These are phyloP conservation scores for Hyaloscypha finlandica DNA, from an alignment of 495 filamentous ascomycete species.

Conservation along the genomic window DNA sequence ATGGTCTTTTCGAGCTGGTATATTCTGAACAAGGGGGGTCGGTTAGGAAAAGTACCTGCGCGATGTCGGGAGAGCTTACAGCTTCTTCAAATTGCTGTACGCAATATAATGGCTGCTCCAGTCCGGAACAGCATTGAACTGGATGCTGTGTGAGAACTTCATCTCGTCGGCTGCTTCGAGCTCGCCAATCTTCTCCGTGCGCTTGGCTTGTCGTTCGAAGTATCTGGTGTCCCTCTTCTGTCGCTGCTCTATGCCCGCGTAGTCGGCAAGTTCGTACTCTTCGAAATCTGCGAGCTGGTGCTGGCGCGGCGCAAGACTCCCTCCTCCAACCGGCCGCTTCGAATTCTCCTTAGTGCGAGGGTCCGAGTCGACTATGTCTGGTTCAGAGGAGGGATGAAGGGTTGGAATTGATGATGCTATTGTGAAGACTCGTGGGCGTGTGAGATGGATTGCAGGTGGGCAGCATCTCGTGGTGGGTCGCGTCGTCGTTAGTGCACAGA, in stretches of 20 bases:
- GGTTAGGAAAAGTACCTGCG: constrained; percentile 13
- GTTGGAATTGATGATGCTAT: constrained; percentile 33
- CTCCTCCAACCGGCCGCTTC: constrained; percentile 29
- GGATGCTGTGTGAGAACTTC: constrained; percentile 99
- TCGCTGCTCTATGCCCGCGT: constrained; percentile 13
- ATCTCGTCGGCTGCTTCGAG: constrained; percentile 76
- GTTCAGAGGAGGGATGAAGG: constrained; percentile 34
- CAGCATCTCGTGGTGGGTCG: not conserved
- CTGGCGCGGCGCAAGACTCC: constrained; percentile 3
- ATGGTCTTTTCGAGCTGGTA: constrained; percentile 86
- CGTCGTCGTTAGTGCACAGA: too few relatives aligned
- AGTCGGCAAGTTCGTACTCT: constrained; percentile 33
- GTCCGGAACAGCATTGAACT: constrained; percentile 99
- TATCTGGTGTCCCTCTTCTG: constrained; percentile 22
- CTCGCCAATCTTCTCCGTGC: constrained; percentile 53
- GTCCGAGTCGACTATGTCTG: constrained; percentile 20
- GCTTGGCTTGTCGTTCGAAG: constrained; percentile 37
- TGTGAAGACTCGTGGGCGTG: constrained; percentile 13
- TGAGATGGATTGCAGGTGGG: not conserved
- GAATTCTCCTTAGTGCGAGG: constrained; percentile 10
- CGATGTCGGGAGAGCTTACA: constrained; percentile 61
- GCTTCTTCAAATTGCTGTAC: constrained; percentile 98
- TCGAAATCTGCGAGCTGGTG: constrained; percentile 21
- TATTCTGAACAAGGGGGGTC: constrained; percentile 58
- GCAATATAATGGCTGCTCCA: constrained; percentile 98